Base-by-base conservation (phyloP, 192 early-diverging fungal species). In the Polychytrium aggregatum region DNA sequence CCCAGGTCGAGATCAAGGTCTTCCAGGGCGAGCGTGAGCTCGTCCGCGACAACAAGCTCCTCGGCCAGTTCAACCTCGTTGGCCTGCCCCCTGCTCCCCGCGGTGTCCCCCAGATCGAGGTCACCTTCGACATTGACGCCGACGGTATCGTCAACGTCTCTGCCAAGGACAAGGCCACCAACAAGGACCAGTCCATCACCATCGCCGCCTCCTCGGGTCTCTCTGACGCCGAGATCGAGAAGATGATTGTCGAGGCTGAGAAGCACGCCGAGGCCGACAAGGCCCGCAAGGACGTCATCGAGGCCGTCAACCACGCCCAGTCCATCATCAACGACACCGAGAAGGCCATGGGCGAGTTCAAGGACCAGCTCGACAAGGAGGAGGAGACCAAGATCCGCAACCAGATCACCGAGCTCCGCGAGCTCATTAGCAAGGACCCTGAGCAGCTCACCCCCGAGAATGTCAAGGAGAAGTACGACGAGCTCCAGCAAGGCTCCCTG, bases 21-120 rank as follows among this genome's bases (percentile, higher is more conserved):
- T 98, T 83, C 84, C 95, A 98, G 67, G 95, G 95, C 50, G 95
- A 98, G 80, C 85, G 95, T 71, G 91, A 98, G 67, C 74, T 98
- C 20, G 84, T 86, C 44, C 80, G 82, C 44, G 95, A 96, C 78
- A 98, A 98, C 84, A 98, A 98, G 71, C 62, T 98, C 3, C 72
- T 98, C 50, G 95, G 92, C 52, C 88, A 98, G 72, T 98, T 98
- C 78, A 90, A 94, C 72, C 82, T 98, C 41, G 76, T 77, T 41
- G 92, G 91, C 38, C 80, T 98, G 46, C 88, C 91, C 17, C 95
- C 95, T 28, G 88, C 91, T n/a, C 88, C 91, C 48, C 88, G 92
- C 71, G 95, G 95, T 56, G 74, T 90, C 43, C 92, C 95, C 33
- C 90, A 98, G 78, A 86, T 98, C 55, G 91, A 96, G 63, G 95